Percentiles rank a stretch among this genome's conserved stretches.
Conservation (phyloP, 2,329 filamentous ascomycete genomes). For the Penicillium hesseltinei region DNA sequence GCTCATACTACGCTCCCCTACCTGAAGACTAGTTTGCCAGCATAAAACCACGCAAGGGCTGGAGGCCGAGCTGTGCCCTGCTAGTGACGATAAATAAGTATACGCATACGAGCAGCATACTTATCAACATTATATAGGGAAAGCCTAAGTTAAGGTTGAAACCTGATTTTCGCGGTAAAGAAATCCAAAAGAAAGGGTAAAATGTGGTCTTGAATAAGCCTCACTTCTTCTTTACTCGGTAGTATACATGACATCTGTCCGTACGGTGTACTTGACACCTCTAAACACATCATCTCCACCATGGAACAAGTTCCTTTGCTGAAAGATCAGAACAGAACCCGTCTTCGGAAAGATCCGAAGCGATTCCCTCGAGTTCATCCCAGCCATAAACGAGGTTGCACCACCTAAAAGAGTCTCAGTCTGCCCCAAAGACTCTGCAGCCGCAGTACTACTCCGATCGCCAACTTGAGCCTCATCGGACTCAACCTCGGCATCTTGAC, state of each 20-base stretch:
- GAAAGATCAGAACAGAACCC: constrained; percentile 56
- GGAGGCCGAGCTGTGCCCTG: constrained; percentile 1
- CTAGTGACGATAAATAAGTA: background rate
- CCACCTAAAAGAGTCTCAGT: constrained; percentile 49
- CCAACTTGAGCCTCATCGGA: background rate
- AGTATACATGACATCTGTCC: constrained; percentile 57
- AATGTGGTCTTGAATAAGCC: too few relatives aligned
- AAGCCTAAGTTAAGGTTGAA: background rate
- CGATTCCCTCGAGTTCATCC: constrained; percentile 32
- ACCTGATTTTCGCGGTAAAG: too few relatives aligned
- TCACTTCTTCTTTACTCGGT: background rate
- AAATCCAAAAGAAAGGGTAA: background rate
- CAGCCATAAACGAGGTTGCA: constrained; percentile 53
- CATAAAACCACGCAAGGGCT: constrained; percentile 15
- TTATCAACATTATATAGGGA: too few relatives aligned
- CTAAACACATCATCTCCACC: constrained; percentile 54
- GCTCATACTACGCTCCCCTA: constrained; percentile 46
- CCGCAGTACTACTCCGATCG: background rate
- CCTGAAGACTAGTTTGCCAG: constrained; percentile 44
- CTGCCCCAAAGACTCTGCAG: constrained; percentile 11
- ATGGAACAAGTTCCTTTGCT: constrained; percentile 54
- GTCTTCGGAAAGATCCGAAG: constrained; percentile 50
- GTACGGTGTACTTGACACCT: constrained; percentile 56
- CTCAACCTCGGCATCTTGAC: background rate
- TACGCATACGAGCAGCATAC: background rate